These are phyloP conservation scores for Hericium erinaceus DNA, from an alignment of 768 basidiomycete genomes.

Conservation along the genomic window DNA sequence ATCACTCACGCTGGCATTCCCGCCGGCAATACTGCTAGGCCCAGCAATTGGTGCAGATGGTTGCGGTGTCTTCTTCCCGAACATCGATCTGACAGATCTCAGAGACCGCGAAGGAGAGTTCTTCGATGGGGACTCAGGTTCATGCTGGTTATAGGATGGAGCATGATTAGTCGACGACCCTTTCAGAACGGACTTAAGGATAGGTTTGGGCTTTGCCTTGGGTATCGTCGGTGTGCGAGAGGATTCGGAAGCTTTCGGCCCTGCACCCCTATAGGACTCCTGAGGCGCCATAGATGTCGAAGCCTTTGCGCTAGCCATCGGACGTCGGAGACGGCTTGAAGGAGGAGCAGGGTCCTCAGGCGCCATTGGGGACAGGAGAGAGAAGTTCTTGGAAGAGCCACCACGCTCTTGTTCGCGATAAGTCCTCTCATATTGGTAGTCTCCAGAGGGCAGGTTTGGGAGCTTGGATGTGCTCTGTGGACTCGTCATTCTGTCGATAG, in stretches of 20 bases:
- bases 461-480: slow-evolving; percentile 5
- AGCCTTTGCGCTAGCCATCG: background rate
- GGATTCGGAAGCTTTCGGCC: background rate
- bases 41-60: background rate
- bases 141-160: background rate
- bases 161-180: background rate
- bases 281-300: background rate
- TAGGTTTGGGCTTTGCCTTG: slow-evolving; percentile 3
- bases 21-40: background rate
- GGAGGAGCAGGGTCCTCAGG: slow-evolving; percentile 1
- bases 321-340: slow-evolving; percentile 4
- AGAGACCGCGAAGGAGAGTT: slow-evolving; percentile 12
- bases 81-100: slow-evolving; percentile 7
- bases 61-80: slow-evolving; percentile 10
- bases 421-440: background rate
- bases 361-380: background rate
- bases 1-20: background rate
- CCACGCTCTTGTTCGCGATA: too few relatives aligned
- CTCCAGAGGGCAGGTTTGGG: slow-evolving; percentile 1
- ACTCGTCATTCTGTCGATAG: slow-evolving; percentile 63
- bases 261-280: background rate
- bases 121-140: slow-evolving; percentile 8
- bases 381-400: background rate
- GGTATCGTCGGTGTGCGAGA: slow-evolving; percentile 9
- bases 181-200: slow-evolving; percentile 13